phyloP scores from a whole-genome alignment of 2,329 filamentous ascomycete species.

The Incumbomyces delicatus region DNA sequence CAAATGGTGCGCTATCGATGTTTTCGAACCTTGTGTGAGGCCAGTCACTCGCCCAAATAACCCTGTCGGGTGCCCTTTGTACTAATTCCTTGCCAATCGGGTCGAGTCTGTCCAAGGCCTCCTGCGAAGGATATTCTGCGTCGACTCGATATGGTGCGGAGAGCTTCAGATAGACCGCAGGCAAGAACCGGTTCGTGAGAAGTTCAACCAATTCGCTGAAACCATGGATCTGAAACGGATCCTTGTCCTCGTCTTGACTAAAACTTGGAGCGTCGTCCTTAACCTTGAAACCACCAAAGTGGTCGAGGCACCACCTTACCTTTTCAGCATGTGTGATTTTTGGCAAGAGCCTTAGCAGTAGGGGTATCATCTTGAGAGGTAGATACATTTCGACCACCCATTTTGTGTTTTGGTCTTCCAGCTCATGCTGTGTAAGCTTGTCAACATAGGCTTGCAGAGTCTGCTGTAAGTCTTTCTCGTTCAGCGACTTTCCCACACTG shows the following conservation, averaged over 20 bases:
- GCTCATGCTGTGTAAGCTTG: constrained; percentile 36
- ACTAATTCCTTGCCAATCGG: constrained; percentile 43
- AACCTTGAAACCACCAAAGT: constrained; percentile 45
- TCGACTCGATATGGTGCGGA: constrained; percentile 49
- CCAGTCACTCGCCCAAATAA: constrained; percentile 55
- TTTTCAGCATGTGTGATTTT: constrained; percentile 28
- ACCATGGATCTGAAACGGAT: constrained; percentile 40
- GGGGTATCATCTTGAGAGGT: constrained; percentile 40
- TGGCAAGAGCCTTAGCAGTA: constrained; percentile 42
- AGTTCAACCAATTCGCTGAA: constrained; percentile 42
- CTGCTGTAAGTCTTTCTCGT: constrained; percentile 31
- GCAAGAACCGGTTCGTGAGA: constrained; percentile 26
- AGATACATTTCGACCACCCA: constrained; percentile 54
- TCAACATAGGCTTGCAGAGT: constrained; percentile 41
- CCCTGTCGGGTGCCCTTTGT: constrained; percentile 32
- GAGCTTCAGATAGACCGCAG: constrained; percentile 45
- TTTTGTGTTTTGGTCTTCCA: background rate
- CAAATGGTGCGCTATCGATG: constrained; percentile 46
- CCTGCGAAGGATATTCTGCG: constrained; percentile 24
- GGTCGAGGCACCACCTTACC: constrained; percentile 49
- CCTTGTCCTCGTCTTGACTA: constrained; percentile 11
- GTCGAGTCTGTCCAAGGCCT: constrained; percentile 38
- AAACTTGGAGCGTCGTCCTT: constrained; percentile 32
- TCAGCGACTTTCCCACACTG: constrained; percentile 39
- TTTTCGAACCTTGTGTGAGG: constrained; percentile 54